phyloP scores from a whole-genome alignment of 139 green algal species.

The Volvox africanus region DNA sequence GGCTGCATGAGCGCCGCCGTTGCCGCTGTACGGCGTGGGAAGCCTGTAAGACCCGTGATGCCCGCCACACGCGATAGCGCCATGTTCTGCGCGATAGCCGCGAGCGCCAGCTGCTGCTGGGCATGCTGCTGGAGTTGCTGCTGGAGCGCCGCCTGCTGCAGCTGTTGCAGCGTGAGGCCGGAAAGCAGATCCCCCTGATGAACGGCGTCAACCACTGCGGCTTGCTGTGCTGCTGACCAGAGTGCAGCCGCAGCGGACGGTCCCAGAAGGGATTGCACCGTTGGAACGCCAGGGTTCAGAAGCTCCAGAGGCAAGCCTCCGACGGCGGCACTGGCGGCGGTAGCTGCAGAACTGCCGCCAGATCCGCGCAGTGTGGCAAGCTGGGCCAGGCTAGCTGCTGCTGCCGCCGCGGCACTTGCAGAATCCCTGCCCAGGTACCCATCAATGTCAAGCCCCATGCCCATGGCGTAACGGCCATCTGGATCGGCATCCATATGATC shows the following conservation, averaged over 20 bases:
- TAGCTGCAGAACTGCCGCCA: not conserved
- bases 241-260: not conserved
- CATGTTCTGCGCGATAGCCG: constrained; percentile 39
- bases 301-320: constrained; percentile 16
- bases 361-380: not conserved
- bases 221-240: not conserved
- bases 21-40: not conserved
- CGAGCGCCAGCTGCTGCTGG: constrained; percentile 58
- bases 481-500: not conserved
- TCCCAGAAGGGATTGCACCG: not conserved
- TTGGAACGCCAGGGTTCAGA: not conserved
- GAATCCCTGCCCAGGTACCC: not conserved
- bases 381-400: constrained; percentile 17
- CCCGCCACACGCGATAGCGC: not conserved
- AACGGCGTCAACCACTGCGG: not conserved
- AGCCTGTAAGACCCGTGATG: not conserved
- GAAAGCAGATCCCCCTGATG: constrained; percentile 32
- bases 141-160: constrained; percentile 39
- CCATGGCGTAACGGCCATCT: not conserved
- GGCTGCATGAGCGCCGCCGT: not conserved
- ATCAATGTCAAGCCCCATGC: not conserved
- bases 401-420: not conserved
- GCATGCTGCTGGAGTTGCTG: constrained; percentile 51
- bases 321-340: not conserved
- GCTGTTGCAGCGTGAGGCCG: constrained; percentile 50